Evolutionary conservation across 2,329 filamentous ascomycete genomes (phyloP), one percentile per base, ranked within the genome.

Genomic region (Calonectria honghensis): DNA sequence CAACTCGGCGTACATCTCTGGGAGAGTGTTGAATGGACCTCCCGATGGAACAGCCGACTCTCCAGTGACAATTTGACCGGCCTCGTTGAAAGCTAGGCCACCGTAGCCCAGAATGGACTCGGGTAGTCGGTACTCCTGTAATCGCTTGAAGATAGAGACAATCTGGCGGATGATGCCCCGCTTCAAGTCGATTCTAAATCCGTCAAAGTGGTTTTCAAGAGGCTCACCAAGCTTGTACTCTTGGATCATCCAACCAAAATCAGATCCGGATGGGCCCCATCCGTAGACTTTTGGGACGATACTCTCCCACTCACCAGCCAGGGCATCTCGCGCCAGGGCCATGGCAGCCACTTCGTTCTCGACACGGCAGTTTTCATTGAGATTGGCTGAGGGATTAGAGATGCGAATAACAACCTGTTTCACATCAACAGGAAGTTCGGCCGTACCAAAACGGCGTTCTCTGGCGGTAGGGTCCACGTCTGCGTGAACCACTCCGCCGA

Each of bases 281-380:
- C 35, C 57, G 14, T 61, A 61, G n/a, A 61, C 32, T 7, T 61
- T 10, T 7, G 57, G 57, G 6, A 61, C 24, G 13, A 61, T 16
- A n/a, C 9, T 9, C 2, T 27, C 35, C 32, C 32, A 39, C n/a
- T 37, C n/a, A 3, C n/a, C 57, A 0, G 11, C 35, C 9, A 61
- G 32, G n/a, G 57, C 57, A 4, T 61, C 35, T 27, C 57, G 57
- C 13, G 24, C 14, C 35, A 39, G 32, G 3, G 2, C 16, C 20
- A 39, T 39, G 24, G 32, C 57, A 10, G 57, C 57, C n/a, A 61
- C 57, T 11, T 61, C 57, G 16, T 61, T 61, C 37, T 61, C 32
- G 11, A 61, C 57, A 13, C 57, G 32, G 11, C n/a, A 35, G 24
- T 27, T 16, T 24, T 61, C n/a, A 7, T 61, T 27, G 13, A 39